A percentile compares a stretch with the other conserved stretches of the same genome.
Evolutionary conservation across 208 protist genomes (phyloP).

Genomic region (Leishmania tropica): DNA sequence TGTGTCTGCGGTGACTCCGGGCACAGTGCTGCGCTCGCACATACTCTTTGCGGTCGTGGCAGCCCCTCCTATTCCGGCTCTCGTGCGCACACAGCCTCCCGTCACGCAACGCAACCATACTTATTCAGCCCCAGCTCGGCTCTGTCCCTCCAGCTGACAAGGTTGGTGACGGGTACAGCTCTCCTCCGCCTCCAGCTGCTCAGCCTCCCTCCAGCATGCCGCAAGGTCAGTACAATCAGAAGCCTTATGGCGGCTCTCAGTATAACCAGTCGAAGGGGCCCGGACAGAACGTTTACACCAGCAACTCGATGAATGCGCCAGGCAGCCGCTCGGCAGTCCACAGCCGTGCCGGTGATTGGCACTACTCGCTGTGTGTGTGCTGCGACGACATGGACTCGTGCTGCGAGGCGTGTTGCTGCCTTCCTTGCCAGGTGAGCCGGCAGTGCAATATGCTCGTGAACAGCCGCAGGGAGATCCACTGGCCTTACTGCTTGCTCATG

Average conservation of each 20-base stretch:
- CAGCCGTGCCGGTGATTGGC: conserved; percentile 15
- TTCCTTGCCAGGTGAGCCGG: conserved; percentile 43
- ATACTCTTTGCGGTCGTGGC: background rate
- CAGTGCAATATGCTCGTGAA: conserved; percentile 49
- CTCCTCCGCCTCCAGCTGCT: background rate
- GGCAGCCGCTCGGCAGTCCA: rapidly evolving
- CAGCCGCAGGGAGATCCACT: conserved; percentile 22
- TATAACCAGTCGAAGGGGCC: background rate
- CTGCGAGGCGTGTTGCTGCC: conserved; percentile 39
- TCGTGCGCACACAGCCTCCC: background rate
- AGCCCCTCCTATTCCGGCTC: background rate
- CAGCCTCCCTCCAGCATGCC: background rate
- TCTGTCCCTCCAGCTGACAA: background rate
- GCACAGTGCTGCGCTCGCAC: background rate
- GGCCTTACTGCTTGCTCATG: conserved; percentile 30
- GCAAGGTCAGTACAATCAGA: background rate
- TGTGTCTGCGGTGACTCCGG: background rate
- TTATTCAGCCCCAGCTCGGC: background rate
- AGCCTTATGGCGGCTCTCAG: background rate
- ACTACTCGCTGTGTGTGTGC: conserved; percentile 42
- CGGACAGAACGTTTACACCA: background rate
- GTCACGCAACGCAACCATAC: background rate
- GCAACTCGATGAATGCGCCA: background rate
- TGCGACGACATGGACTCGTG: conserved; percentile 44
- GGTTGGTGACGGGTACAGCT: background rate